Evolutionary conservation across 768 basidiomycete species (phyloP), one percentile per base, ranked within the genome.

Genomic region (Gloeopeniophorella convolvens): DNA sequence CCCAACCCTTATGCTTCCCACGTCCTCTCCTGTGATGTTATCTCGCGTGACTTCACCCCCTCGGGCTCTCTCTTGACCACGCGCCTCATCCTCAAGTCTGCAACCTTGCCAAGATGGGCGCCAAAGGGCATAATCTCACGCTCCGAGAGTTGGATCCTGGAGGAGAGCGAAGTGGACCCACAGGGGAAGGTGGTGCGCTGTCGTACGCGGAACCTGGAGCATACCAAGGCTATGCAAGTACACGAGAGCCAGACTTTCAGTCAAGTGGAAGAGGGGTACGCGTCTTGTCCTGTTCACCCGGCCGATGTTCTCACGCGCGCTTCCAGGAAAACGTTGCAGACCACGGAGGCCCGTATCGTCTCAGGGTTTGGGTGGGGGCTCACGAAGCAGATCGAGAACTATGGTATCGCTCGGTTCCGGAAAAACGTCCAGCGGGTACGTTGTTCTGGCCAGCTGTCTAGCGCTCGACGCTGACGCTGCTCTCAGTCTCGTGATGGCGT

Each of bases 1-100:
- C 94, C 94, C 3, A 97, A 96, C 65, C 92, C 94, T 42, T 91
- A 90, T 62, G 89, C 94, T 5, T 74, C 87, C 31, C 94, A 98
- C 70, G 85, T 98, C 66, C 70, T 94, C 58, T 93, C 93, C 4
- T 94, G 91, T 75, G 94, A 97, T 72, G 92, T 97, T 62, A 82
- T 98, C 57, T 87, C 89, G 46, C 87, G 94, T 58, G 74, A 70
- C 16, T 72, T 87, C 57, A 82, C 88, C 1, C 73, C 83, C 11
- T 68, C 76, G 2, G 92, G 92, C 33, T 78, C 85, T 13, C 75
- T 97, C 16, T 66, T 83, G 49, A 96, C 94, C 9, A 92, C 86
- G 2, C 81, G 94, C 18, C 84, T 98, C 57, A 90, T 98, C 59
- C 75, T 95, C 60, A 98, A 98, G 70, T 78, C 82, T 21, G 94